Conservation (phyloP, 345 rosid species). For the Euphorbia pulcherrima region DNA sequence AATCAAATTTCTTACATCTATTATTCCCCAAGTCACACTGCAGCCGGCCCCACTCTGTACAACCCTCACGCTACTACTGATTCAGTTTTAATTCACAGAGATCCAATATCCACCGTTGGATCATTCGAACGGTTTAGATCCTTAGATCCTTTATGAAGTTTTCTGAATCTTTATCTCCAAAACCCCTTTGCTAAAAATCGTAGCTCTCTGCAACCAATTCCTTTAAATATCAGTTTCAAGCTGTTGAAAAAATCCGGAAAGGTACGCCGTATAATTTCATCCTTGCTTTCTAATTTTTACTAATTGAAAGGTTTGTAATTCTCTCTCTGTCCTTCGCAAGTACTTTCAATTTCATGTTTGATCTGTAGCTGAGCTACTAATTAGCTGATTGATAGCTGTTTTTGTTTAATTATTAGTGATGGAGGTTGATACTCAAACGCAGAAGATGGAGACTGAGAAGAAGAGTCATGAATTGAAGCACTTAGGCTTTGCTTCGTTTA, state of each 20-base stretch:
- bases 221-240: conserved; percentile 3
- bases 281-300: not conserved
- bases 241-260: not conserved
- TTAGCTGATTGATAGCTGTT: not conserved
- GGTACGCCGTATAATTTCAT: not conserved
- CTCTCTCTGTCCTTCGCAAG: not conserved
- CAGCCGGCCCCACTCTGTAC: conserved; percentile 16
- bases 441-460: conserved; percentile 38
- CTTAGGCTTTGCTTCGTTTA: conserved; percentile 57
- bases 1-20: conserved; percentile 49
- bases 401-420: conserved; percentile 13
- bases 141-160: not conserved
- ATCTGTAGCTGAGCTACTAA: conserved; percentile 8
- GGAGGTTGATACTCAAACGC: conserved; percentile 29
- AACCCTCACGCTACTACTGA: not conserved
- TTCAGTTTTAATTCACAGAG: not conserved
- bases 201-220: not conserved
- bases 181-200: not conserved
- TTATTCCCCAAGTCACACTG: conserved; percentile 11
- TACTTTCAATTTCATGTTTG: not conserved
- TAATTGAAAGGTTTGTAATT: not conserved
- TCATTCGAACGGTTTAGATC: conserved; percentile 9
- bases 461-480: conserved; percentile 47
- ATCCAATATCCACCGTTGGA: not conserved
- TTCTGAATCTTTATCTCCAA: not conserved